Base-by-base conservation (phyloP, 345 rosid species). In the Aquilaria malaccensis region DNA sequence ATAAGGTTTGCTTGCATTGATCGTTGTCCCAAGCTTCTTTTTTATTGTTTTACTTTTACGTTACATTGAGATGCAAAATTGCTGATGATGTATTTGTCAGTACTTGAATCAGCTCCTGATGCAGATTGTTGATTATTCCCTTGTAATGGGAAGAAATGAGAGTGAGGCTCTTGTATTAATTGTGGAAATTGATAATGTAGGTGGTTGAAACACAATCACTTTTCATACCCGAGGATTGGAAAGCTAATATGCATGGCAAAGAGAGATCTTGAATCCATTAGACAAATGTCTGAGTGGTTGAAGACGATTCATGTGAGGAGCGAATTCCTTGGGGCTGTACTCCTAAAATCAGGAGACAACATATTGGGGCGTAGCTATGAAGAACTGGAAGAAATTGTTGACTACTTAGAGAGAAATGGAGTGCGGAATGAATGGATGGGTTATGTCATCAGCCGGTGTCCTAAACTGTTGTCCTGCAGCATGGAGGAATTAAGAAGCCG, bases 381-480 rank as follows among this genome's bases (percentile, higher is more conserved):
- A 55, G 86, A 86, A 53, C 72, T 93, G 51, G 77, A 76, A 59
- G 90, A 78, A 70, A 71, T 84, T 67, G 90, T 89, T 46, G 78
- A 72, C 55, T 94, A 72, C 77, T 68, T 87, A 61, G 93, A 85
- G 79, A 83, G 81, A 59, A 76, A 81, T 12, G 97, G 95, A 33
- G 89, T 93, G 22, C 81, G 80, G 74, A 84, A 73, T 68, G 90
- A 89, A 64, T 93, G 95, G 97, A 85, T 93, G 81, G 97, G 99
- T 31, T 81, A 66, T 63, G 92, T 89, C 50, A 74, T 89, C 68
- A 77, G 98, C 46, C 76, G 90, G 52, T 85, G 86, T 67, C 94
- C 98, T 9, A 76, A 74, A 53, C 70, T 87, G 64, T 68, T 89
- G 68, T 84, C 78, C 70, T 79, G 58, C 68, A 78, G 70, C 70